A percentile compares a stretch with the other conserved stretches of the same genome.
phyloP scores from a whole-genome alignment of 352 stramenopile species.

The Globisporangium cederbergense region DNA sequence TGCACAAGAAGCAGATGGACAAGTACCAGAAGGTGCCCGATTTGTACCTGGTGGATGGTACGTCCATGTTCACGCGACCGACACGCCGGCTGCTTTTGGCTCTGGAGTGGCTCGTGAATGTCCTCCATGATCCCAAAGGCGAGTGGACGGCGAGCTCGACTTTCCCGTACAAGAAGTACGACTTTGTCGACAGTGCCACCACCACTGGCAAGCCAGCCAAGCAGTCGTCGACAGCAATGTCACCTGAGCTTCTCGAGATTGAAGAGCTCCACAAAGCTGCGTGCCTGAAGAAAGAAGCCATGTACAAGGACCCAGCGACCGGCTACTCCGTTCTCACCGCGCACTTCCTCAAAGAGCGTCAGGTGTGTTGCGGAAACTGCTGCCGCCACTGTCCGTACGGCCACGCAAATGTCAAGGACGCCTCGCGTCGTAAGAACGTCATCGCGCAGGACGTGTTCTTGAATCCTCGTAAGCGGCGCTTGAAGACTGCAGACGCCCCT shows the following conservation, averaged over 20 bases:
- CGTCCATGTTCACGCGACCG: conserved; percentile 70
- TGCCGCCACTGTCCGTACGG: conserved; percentile 90
- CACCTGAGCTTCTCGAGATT: conserved; percentile 37
- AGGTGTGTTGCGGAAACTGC: conserved; percentile 87
- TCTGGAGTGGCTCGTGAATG: conserved; percentile 57
- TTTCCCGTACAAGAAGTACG: conserved; percentile 45
- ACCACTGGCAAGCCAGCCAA: neutral
- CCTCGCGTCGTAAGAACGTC: conserved; percentile 34
- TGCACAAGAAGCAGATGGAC: conserved; percentile 16
- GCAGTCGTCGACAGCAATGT: neutral
- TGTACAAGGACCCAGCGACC: conserved; percentile 82
- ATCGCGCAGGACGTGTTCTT: conserved; percentile 36
- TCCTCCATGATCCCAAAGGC: conserved; percentile 26
- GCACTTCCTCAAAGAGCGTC: conserved; percentile 63
- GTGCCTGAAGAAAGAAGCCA: conserved; percentile 58
- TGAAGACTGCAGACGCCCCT: conserved; percentile 10
- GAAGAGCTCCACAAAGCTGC: conserved; percentile 69
- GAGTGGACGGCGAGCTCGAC: conserved; percentile 27
- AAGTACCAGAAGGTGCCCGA: conserved; percentile 12
- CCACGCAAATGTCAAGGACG: conserved; percentile 73
- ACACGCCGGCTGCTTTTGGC: conserved; percentile 47
- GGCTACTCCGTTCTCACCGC: conserved; percentile 89
- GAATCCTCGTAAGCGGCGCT: conserved; percentile 20
- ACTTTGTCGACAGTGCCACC: conserved; percentile 3
- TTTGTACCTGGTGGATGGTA: conserved; percentile 63